Percentiles rank a stretch among this genome's conserved stretches.
Evolutionary conservation across 305 asterid genomes (phyloP).

Genomic region (Fraxinus paxiana): DNA sequence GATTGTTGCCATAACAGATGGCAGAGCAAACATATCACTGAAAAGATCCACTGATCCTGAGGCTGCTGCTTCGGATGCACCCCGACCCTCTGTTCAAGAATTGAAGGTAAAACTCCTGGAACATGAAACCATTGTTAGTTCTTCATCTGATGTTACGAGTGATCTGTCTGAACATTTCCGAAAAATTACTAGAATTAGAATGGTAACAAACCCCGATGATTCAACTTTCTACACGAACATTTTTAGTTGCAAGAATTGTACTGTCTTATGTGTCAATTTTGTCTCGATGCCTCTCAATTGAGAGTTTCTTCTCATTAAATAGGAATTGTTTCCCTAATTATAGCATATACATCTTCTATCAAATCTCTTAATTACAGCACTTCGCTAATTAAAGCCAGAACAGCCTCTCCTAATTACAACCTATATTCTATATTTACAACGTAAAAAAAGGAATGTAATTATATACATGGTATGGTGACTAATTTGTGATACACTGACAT

Average conservation of each 20-base stretch:
- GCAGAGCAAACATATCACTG: slow-evolving; percentile 93
- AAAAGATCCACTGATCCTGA: slow-evolving; percentile 89
- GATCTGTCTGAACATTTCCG: neutral
- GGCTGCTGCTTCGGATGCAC: slow-evolving; percentile 63
- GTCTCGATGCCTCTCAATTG: too few species aligned
- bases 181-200: neutral
- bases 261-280: neutral
- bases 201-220: neutral
- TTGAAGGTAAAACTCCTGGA: slow-evolving; percentile 50
- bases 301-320: too few species aligned
- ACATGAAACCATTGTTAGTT: neutral
- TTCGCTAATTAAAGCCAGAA: neutral
- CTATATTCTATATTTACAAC: too few species aligned
- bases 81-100: slow-evolving; percentile 82
- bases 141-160: neutral
- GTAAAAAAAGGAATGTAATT: too few species aligned
- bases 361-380: too few species aligned
- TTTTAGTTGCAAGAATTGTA: neutral
- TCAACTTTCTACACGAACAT: neutral
- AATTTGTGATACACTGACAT: neutral
- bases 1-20: slow-evolving; percentile 96
- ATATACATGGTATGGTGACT: neutral
- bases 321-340: too few species aligned
- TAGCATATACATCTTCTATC: too few species aligned
- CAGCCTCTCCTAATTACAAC: neutral